Percentiles rank a stretch among this genome's conserved stretches.
Conservation (phyloP, 1,284 basidiomycete species). For the Leccinum subfulvum region DNA sequence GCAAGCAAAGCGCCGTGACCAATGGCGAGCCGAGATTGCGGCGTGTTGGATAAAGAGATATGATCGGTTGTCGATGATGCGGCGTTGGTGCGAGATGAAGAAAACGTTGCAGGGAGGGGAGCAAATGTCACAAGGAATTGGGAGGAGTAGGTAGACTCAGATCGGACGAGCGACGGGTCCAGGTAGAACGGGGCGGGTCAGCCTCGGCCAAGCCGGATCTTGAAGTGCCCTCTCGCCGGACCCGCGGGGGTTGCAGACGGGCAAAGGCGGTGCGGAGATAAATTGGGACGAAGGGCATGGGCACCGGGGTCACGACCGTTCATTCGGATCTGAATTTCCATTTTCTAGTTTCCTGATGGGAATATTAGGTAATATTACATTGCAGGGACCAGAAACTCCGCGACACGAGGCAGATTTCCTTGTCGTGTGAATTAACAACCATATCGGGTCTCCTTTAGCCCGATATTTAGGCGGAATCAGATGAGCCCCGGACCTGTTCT, state of each 20-base stretch:
- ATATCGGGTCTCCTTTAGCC: conserved; percentile 15
- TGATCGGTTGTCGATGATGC: conserved; percentile 30
- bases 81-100: conserved; percentile 32
- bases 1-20: conserved; percentile 14
- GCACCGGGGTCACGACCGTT: conserved; percentile 26
- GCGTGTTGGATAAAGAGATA: conserved; percentile 19
- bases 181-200: conserved; percentile 16
- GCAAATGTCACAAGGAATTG: conserved; percentile 23
- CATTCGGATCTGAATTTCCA: conserved; percentile 11
- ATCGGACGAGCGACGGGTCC: background rate
- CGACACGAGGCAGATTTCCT: conserved; percentile 32
- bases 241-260: conserved; percentile 25
- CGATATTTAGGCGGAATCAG: conserved; percentile 36
- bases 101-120: conserved; percentile 31
- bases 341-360: conserved; percentile 17
- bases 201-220: conserved; percentile 32
- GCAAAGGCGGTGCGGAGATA: conserved; percentile 23
- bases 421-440: conserved; percentile 10
- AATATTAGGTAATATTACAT: conserved; percentile 32
- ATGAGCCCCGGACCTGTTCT: conserved; percentile 17
- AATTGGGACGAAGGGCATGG: conserved; percentile 22
- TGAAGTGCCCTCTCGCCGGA: conserved; percentile 22
- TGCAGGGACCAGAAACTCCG: conserved; percentile 35
- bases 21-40: conserved; percentile 26
- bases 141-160: conserved; percentile 13